Base-by-base conservation (phyloP, 441 rosid species). In the Populus hybrid region DNA sequence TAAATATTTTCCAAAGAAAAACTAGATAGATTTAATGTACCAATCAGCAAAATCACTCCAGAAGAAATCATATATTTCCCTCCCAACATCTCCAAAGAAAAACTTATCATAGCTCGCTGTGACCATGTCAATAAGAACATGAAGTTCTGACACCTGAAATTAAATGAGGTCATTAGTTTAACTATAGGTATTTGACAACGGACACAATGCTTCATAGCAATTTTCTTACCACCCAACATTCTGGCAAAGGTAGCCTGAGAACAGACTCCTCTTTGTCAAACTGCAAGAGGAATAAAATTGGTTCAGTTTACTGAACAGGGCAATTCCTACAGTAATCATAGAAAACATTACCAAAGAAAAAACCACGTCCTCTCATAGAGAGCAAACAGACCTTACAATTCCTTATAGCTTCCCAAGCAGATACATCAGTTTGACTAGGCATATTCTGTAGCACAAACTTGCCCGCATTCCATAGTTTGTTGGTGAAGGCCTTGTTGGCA, bases 41-140 rank as follows among this genome's bases (percentile, higher is more conserved):
- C 99, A 95, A 84, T 95, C 97, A 42, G 99, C 99, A 79, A 90
- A 95, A 82, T 93, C 99, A 46, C 98, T 90, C 99, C 99, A 93
- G 80, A 93, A 92, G 88, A 95, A 95, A 75, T 95, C 97, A 86
- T 95, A 93, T 77, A 79, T 86, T 85, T 95, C 99, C 87, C 99
- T 93, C 72, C 95, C 99, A 72, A 91, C 89, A 64, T 93, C 99
- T 78, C 97, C 98, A 82, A 95, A 93, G 91, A 87, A 93, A 78
- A 86, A 89, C 82, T 89, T 95, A 53, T 95, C 94, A 79, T 93
- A 93, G 85, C 99, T 90, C 78, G 86, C 74, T 74, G 98, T 95
- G 79, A 90, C 97, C 1, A 77, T 70, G 82, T 95, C 98, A 34
- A 91, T 86, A 79, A 95, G 99, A 65, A 88, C 64, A 85, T 95